These are phyloP conservation scores for Ilyonectria robusta DNA, from an alignment of 2,329 filamentous ascomycete species.

Conservation along the genomic window DNA sequence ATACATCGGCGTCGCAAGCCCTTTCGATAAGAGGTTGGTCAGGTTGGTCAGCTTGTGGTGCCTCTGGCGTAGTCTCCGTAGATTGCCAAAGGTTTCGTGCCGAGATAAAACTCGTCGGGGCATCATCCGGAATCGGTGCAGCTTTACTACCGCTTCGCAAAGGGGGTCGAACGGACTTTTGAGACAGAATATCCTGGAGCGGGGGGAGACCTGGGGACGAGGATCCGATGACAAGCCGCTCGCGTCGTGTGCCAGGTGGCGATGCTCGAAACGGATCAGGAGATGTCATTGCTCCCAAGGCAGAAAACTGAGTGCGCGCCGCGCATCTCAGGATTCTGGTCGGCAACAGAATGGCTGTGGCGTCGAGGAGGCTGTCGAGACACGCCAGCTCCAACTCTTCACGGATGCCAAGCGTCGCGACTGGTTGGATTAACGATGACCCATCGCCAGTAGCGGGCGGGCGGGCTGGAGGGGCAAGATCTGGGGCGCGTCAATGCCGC, in stretches of 20 bases:
- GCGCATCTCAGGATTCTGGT: slow-evolving; percentile 59
- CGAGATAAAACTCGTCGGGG: slow-evolving; percentile 57
- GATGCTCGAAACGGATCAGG: slow-evolving; percentile 52
- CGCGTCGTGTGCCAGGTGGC: slow-evolving; percentile 51
- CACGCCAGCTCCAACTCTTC: neutral
- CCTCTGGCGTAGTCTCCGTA: slow-evolving; percentile 45
- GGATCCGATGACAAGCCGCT: slow-evolving; percentile 53
- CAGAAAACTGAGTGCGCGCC: slow-evolving; percentile 57
- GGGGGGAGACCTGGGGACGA: slow-evolving; percentile 71
- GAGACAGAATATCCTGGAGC: slow-evolving; percentile 63
- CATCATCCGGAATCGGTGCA: slow-evolving; percentile 54
- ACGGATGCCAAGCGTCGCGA: neutral
- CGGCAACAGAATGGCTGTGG: slow-evolving; percentile 50
- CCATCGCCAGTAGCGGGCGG: slow-evolving; percentile 23
- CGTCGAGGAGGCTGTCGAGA: slow-evolving; percentile 22
- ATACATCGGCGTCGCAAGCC: slow-evolving; percentile 32
- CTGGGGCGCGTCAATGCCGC: slow-evolving; percentile 49
- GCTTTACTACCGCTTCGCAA: slow-evolving; percentile 56
- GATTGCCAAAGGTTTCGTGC: slow-evolving; percentile 56
- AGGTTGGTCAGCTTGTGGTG: neutral
- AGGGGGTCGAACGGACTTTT: slow-evolving; percentile 49
- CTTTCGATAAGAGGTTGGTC: slow-evolving; percentile 1
- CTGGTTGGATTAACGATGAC: slow-evolving; percentile 22
- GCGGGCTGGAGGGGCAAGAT: slow-evolving; percentile 9
- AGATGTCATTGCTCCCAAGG: slow-evolving; percentile 51